These are phyloP conservation scores for Cordyceps cicadae DNA, from an alignment of 2,329 filamentous ascomycete species.

Conservation along the genomic window DNA sequence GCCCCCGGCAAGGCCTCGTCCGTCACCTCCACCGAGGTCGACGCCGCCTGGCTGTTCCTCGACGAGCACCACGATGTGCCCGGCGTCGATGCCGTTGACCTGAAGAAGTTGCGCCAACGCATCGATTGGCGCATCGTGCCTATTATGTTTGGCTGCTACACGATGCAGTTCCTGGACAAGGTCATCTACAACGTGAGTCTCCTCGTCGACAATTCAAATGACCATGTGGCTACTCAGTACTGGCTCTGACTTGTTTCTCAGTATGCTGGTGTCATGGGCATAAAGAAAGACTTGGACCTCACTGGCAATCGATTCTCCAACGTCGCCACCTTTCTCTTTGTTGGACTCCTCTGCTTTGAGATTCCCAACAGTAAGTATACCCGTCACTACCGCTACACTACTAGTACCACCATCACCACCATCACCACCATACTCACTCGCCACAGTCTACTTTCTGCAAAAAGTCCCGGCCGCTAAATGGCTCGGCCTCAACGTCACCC, in stretches of 20 bases:
- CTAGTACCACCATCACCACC: background rate
- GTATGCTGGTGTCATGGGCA: conserved; percentile 53
- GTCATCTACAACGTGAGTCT: conserved; percentile 12
- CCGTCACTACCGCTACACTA: background rate
- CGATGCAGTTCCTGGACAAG: conserved; percentile 13
- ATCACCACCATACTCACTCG: background rate
- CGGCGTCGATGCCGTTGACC: conserved; percentile 16
- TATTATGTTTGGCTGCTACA: conserved; percentile 15
- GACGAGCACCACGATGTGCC: conserved; percentile 25
- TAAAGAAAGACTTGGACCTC: conserved; percentile 42
- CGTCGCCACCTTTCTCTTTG: conserved; percentile 47
- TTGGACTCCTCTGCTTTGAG: conserved; percentile 44
- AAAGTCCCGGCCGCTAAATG: conserved; percentile 47
- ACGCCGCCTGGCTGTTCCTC: conserved; percentile 30
- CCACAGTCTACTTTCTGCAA: conserved; percentile 42
- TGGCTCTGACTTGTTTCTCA: conserved; percentile 16
- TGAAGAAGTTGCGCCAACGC: conserved; percentile 12
- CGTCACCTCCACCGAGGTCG: conserved; percentile 18
- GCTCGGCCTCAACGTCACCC: conserved; percentile 41
- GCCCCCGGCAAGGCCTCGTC: background rate
- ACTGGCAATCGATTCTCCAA: conserved; percentile 48
- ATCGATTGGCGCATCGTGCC: conserved; percentile 17
- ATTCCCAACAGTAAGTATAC: conserved; percentile 39
- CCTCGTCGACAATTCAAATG: background rate
- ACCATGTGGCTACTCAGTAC: background rate